Evolutionary conservation across 768 basidiomycete genomes (phyloP).

Genomic region (Leccinum variicolor): DNA sequence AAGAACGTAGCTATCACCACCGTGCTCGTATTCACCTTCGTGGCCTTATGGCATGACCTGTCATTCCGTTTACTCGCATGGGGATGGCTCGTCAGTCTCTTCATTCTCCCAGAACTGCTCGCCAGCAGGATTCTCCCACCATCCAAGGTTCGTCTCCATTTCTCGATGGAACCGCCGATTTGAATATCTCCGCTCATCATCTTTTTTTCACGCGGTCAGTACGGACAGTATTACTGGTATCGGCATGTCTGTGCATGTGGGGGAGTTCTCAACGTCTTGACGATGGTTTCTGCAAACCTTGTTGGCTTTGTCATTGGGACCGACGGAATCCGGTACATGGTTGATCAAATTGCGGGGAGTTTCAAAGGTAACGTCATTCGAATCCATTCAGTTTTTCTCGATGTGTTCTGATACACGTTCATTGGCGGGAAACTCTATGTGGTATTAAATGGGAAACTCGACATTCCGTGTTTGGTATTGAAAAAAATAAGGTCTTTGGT

Average conservation of each 20-base stretch:
- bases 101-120: slow-evolving; percentile 82
- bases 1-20: slow-evolving; percentile 58
- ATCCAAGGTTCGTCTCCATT: slow-evolving; percentile 47
- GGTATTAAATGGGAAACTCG: neutral
- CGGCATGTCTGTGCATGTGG: slow-evolving; percentile 82
- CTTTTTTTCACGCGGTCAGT: slow-evolving; percentile 43
- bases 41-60: slow-evolving; percentile 96
- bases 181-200: neutral
- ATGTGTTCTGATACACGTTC: neutral
- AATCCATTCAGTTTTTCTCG: neutral
- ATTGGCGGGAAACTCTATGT: neutral
- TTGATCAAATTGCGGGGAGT: slow-evolving; percentile 58
- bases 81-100: slow-evolving; percentile 94
- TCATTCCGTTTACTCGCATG: slow-evolving; percentile 84
- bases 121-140: slow-evolving; percentile 59
- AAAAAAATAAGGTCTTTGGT: slow-evolving; percentile 52
- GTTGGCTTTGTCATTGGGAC: slow-evolving; percentile 92
- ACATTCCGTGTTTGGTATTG: neutral
- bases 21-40: slow-evolving; percentile 87
- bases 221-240: slow-evolving; percentile 69
- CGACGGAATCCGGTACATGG: slow-evolving; percentile 73
- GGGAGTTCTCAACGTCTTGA: slow-evolving; percentile 76
- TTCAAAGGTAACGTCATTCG: slow-evolving; percentile 48
- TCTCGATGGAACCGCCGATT: neutral
- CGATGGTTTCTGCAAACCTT: slow-evolving; percentile 92